Evolutionary conservation across 139 green algal genomes (phyloP).

Genomic region (Parachlorella kessleri): DNA sequence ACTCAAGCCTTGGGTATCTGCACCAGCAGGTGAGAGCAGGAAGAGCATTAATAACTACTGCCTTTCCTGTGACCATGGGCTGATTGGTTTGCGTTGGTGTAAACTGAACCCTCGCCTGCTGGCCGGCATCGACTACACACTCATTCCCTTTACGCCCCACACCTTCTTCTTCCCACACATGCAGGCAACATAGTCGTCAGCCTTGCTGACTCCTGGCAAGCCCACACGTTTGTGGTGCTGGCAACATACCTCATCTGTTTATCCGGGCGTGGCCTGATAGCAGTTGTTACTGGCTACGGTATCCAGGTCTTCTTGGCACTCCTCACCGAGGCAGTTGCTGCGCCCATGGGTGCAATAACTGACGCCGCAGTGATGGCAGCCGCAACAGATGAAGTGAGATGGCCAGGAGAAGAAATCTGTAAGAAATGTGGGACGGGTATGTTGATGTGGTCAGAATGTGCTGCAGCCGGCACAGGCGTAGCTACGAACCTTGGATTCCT

Average conservation of each 20-base stretch:
- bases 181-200: conserved; percentile 11
- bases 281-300: conserved; percentile 13
- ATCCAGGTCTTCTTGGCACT: conserved; percentile 13
- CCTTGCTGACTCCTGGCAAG: background rate
- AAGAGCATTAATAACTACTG: background rate
- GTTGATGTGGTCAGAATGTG: no score
- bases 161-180: background rate
- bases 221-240: conserved; percentile 15
- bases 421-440: no score
- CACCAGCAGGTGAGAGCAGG: background rate
- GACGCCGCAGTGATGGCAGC: conserved; percentile 18
- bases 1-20: conserved; percentile 11
- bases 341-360: conserved; percentile 1
- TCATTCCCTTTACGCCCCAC: background rate
- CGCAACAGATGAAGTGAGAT: background rate
- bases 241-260: background rate
- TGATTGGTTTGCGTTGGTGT: background rate
- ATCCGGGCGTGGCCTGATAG: conserved; percentile 9
- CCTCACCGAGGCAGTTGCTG: conserved; percentile 18
- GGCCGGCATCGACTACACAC: no score
- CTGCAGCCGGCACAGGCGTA: no score
- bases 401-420: no score
- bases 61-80: background rate
- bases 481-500: no score
- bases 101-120: no score